Base-by-base conservation (phyloP, 2,329 filamentous ascomycete genomes). In the Stemphylium lycopersici region DNA sequence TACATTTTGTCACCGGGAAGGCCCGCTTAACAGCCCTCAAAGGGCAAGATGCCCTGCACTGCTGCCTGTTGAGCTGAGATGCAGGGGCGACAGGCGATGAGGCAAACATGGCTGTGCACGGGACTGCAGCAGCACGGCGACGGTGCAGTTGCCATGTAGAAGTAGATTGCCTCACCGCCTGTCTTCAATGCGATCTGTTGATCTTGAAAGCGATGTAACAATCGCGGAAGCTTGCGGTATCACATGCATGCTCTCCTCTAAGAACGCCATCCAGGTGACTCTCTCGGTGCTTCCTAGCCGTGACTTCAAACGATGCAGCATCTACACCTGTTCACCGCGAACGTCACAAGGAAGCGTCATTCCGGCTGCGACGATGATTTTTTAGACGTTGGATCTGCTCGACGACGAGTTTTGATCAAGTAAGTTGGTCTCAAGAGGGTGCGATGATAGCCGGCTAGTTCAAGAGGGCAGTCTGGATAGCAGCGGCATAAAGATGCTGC, bases 181-280 rank as follows among this genome's bases (percentile, higher is more conserved):
- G 42, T 29, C 20, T 34, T 32, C 32, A 24, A 33, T n/a, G 16
- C 29, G 40, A 32, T 16, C 5, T 43, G 15, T 43, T n/a, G 40
- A 20, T 22, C 40, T 12, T 12, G 5, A 26, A 20, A 24, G 42
- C 42, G 32, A 45, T 36, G 42, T 45, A 38, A 32, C 33, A 31
- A 47, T 31, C 29, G 15, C 22, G 13, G 31, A 18, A 49, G 44
- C 43, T 32, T 38, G 40, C 10, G 16, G 47, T 49, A 47, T 57
- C 55, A 57, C 46, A 43, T 51, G 52, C 37, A 36, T 37, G 20
- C 34, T n/a, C 8, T 31, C 38, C 29, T 37, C 41, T 29, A 34
- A 46, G 39, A 42, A 55, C 55, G 55, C 55, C 55, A 48, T 49
- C 18, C 56, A 59, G 45, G 45, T 59, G 56, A 59, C 52, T 47